A percentile compares a stretch with the other conserved stretches of the same genome.
phyloP scores from a whole-genome alignment of 768 basidiomycete species.

The Lentinula edodes region DNA sequence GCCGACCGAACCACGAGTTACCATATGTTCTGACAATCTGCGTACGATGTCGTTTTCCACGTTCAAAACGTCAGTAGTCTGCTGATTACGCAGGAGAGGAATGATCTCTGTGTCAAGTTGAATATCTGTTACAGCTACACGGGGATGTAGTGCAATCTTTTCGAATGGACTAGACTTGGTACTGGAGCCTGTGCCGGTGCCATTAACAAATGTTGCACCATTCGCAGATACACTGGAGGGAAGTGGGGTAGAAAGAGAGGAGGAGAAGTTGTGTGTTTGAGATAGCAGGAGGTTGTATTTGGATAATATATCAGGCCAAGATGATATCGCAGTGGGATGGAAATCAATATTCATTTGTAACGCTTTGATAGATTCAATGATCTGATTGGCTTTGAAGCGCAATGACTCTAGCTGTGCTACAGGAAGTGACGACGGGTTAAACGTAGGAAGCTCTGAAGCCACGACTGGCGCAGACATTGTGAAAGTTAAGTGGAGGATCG shows the following conservation, averaged over 20 bases:
- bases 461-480: constrained; percentile 5
- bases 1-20: constrained; percentile 48
- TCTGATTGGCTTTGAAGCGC: constrained; percentile 71
- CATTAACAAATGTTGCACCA: constrained; percentile 9
- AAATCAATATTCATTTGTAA: constrained; percentile 63
- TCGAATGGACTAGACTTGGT: constrained; percentile 47
- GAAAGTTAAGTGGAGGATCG: background rate
- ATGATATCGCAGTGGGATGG: constrained; percentile 55
- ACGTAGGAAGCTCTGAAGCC: background rate
- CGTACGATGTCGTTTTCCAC: constrained; percentile 71
- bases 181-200: constrained; percentile 10
- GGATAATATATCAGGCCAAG: constrained; percentile 83
- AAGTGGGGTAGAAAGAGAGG: constrained; percentile 43
- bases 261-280: constrained; percentile 75
- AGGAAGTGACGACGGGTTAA: background rate
- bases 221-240: constrained; percentile 13
- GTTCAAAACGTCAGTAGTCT: constrained; percentile 70
- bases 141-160: constrained; percentile 65
- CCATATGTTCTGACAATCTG: constrained; percentile 62
- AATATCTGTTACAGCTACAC: constrained; percentile 47
- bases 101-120: constrained; percentile 72
- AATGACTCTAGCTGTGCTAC: constrained; percentile 71
- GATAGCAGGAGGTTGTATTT: constrained; percentile 84
- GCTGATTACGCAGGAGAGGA: constrained; percentile 72
- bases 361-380: constrained; percentile 68